phyloP scores from a whole-genome alignment of 108 stramenopile species.

The Asterionellopsis glacialis region DNA sequence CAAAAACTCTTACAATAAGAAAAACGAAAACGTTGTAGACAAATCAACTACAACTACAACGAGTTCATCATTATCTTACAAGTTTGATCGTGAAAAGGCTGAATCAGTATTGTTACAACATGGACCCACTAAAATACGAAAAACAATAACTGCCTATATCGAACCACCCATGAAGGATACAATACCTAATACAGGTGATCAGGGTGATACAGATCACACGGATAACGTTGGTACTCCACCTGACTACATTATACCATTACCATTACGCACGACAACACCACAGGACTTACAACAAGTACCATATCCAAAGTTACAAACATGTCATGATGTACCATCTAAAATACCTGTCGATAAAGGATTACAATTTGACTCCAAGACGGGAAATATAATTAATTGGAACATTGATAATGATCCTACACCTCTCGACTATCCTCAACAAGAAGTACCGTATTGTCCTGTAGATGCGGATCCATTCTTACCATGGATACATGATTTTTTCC shows the following conservation, averaged over 20 bases:
- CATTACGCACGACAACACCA: constrained; percentile 47
- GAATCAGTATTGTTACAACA: not conserved
- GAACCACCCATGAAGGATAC: constrained; percentile 52
- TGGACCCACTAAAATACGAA: not conserved
- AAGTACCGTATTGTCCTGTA: constrained; percentile 62
- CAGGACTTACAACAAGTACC: constrained; percentile 26
- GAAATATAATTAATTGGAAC: constrained; percentile 38
- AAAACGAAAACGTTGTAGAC: no score
- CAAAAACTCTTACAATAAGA: no score
- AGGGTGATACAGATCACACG: constrained; percentile 33
- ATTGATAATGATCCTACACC: constrained; percentile 36
- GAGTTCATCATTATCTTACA: no score
- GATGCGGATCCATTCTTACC: constrained; percentile 70
- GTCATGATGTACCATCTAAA: constrained; percentile 57
- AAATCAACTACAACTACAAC: no score
- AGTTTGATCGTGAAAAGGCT: not conserved
- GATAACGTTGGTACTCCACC: constrained; percentile 40
- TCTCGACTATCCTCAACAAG: constrained; percentile 32
- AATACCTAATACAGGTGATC: constrained; percentile 37
- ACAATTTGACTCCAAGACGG: constrained; percentile 13
- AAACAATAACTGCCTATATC: constrained; percentile 50
- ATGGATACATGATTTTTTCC: constrained; percentile 78
- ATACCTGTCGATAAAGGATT: constrained; percentile 60
- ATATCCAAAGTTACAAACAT: constrained; percentile 37
- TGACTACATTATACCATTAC: constrained; percentile 48